Base-by-base conservation (phyloP, 257 asterid genomes). In the Plantago major region DNA sequence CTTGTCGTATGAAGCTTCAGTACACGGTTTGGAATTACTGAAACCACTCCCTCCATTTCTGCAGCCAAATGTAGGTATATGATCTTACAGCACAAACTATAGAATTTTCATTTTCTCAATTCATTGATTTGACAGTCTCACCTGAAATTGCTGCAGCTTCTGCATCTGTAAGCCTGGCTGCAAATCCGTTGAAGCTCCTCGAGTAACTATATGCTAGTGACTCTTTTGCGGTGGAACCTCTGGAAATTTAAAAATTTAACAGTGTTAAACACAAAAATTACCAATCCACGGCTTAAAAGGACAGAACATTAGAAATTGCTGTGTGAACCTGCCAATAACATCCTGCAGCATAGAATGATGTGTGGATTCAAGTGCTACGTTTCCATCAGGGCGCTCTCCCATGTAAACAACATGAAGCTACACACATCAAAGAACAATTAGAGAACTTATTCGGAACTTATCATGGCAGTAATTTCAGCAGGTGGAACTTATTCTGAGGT, bases 11-110 rank as follows among this genome's bases (percentile, higher is more conserved):
- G 84, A 11, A 78, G 72, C 19, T 75, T 60, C 68, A 48, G 15
- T 30, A 42, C 60, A 0, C 66, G 67, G 65, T 63, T 80, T 15
- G 84, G 84, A 3, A 73, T 73, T 11, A 80, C 79, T 1, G 90
- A 80, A 2, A 78, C 71, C 46, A 78, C 82, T 22, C 78, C 90
- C 26, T 78, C 72, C 87, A 83, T 73, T 54, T 58, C 82, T 76
- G 69, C 28, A 42, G 26, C 52, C 26, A 38, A 3, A 17, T 55
- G 15, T 48, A 37, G n/a, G 6, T 47, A 3, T 4, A 15, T 14
- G 37, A 37, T 9, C 10, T 57, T 52, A 37, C 13, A 13, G 14
- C 38, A 15, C 7, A 18, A 58, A 8, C 9, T 19, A 15, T 12
- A n/a, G 26, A 12, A 7, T 4, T 9, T 14, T 53, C 26, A 16